These are phyloP conservation scores for Trapa bicornis DNA, from an alignment of 345 rosid species.

Conservation along the genomic window DNA sequence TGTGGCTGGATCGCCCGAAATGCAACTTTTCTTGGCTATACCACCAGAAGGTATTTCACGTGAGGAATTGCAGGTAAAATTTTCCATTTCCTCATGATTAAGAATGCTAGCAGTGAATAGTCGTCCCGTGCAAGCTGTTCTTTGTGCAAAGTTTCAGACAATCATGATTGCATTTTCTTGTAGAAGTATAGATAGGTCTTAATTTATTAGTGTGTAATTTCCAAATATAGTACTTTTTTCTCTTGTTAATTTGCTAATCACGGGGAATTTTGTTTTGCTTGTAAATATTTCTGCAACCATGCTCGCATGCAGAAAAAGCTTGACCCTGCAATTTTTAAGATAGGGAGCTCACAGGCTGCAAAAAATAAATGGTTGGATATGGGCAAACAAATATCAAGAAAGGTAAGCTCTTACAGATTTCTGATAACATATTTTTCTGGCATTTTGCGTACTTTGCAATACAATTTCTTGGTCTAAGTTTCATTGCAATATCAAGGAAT, in stretches of 20 bases:
- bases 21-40: slow-evolving; percentile 61
- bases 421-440: slow-evolving; percentile 3
- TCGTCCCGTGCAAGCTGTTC: background rate
- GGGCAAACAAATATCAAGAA: slow-evolving; percentile 79
- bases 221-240: background rate
- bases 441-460: background rate
- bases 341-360: slow-evolving; percentile 68
- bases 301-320: slow-evolving; percentile 50
- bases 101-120: background rate
- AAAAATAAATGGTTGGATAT: slow-evolving; percentile 83
- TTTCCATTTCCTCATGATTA: background rate
- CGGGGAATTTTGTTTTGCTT: background rate
- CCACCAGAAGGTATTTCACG: slow-evolving; percentile 58
- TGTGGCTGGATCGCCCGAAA: slow-evolving; percentile 70
- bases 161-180: background rate
- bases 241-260: background rate
- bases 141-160: background rate
- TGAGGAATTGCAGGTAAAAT: slow-evolving; percentile 57
- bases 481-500: too few relatives aligned
- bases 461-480: too few relatives aligned
- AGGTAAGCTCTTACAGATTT: slow-evolving; percentile 32
- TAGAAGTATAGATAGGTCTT: background rate
- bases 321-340: slow-evolving; percentile 46
- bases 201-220: background rate
- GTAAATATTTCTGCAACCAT: slow-evolving; percentile 1